Base-by-base conservation (phyloP, 2,329 filamentous ascomycete species). In the Verruconis gallopava region DNA sequence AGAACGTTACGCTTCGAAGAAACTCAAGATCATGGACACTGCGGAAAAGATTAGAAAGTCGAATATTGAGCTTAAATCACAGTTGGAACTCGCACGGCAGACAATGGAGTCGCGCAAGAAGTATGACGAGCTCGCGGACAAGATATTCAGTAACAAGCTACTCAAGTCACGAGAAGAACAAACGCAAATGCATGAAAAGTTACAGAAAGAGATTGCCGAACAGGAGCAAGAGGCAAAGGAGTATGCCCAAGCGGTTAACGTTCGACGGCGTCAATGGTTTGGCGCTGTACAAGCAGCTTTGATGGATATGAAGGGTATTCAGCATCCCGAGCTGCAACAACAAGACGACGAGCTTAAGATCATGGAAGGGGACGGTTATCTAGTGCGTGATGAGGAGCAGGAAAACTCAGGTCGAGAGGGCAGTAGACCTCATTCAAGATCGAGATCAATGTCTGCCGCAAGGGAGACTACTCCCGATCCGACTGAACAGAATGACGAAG, bases 111-210 rank as follows among this genome's bases (percentile, higher is more conserved):
- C 85, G 56, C 77, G 89, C 44, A 89, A 89, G 61, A 77, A 73
- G 49, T 95, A 93, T 55, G 89, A 96, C 62, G 81, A 84, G 52
- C 67, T 93, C 43, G 84, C 89, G 3, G 83, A 93, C 50, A 82
- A 81, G 58, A 94, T 95, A 55, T 84, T 84, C 6, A 77, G 72
- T 48, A 91, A 91, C 56, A 73, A 79, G 45, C 71, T 88, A 56
- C 68, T 95, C 48, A 78, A 81, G 47, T 78, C 85, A 32, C 73
- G 89, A n/a, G 82, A 85, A 47, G 88, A 95, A 54, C 85, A 94
- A 58, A 68, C 76, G 44, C 69, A 74, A 13, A 81, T 83, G 53
- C 69, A 95, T 43, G 74, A 73, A 48, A 93, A 93, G 63, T 69
- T 95, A 22, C 79, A 88, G 55, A 79, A 84, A 34, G 89, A 96